Conservation (phyloP, 257 asterid species). For the Lithospermum erythrorhizon region DNA sequence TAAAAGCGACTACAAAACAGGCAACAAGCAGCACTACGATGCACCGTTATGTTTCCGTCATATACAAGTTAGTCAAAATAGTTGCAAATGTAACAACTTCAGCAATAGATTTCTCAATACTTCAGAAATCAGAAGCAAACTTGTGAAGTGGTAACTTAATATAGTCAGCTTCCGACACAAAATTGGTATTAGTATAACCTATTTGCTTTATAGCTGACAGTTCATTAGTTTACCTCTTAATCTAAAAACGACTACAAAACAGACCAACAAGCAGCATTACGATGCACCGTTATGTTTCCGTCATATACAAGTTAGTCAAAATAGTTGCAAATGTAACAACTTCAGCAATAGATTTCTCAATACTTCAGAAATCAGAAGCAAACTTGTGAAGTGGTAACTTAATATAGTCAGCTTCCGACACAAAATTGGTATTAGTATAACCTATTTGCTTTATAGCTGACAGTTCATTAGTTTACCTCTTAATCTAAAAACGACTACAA, state of each 20-base stretch:
- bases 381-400: conserved; percentile 2
- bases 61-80: too few relatives aligned
- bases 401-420: conserved; percentile 25
- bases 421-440: conserved; percentile 14
- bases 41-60: too few relatives aligned
- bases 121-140: not conserved
- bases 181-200: conserved; percentile 15
- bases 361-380: not conserved
- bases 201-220: conserved; percentile 24
- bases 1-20: conserved; percentile 11
- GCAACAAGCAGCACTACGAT: too few relatives aligned
- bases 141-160: conserved; percentile 6
- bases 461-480: conserved; percentile 3
- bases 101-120: not conserved
- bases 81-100: not conserved
- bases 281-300: too few relatives aligned
- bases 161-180: conserved; percentile 32
- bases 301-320: not conserved
- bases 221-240: conserved; percentile 1
- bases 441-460: conserved; percentile 31
- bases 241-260: conserved; percentile 12
- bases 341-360: conserved; percentile 1
- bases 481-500: conserved; percentile 12
- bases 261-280: too few relatives aligned
- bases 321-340: conserved; percentile 7